These are phyloP conservation scores for Tolypocladium sp. DNA, from an alignment of 2,329 filamentous ascomycete species.

Conservation along the genomic window DNA sequence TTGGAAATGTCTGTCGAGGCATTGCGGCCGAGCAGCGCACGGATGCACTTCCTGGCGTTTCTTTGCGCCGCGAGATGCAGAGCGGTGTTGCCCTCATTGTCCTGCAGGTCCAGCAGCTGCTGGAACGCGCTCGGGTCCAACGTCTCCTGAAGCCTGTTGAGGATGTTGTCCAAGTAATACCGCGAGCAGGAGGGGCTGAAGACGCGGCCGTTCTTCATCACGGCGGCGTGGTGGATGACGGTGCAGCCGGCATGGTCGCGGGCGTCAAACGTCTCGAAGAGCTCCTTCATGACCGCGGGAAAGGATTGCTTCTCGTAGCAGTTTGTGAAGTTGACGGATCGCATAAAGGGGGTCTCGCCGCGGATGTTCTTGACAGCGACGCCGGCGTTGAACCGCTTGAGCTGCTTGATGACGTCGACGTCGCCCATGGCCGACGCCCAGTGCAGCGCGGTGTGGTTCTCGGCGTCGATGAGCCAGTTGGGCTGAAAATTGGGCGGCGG, in stretches of 20 bases:
- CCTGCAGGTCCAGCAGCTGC: slow-evolving; percentile 69
- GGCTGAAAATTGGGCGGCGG: slow-evolving; percentile 82
- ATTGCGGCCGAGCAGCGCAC: slow-evolving; percentile 68
- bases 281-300: slow-evolving; percentile 70
- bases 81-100: slow-evolving; percentile 84
- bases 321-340: slow-evolving; percentile 92
- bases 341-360: slow-evolving; percentile 88
- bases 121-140: slow-evolving; percentile 70
- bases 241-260: slow-evolving; percentile 76
- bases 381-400: slow-evolving; percentile 72
- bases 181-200: slow-evolving; percentile 82
- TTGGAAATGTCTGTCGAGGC: slow-evolving; percentile 80
- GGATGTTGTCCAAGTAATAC: slow-evolving; percentile 86
- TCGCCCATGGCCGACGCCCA: slow-evolving; percentile 99
- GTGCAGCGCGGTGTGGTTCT: slow-evolving; percentile 86
- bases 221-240: slow-evolving; percentile 89
- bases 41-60: slow-evolving; percentile 82
- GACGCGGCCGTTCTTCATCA: slow-evolving; percentile 70
- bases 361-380: slow-evolving; percentile 60
- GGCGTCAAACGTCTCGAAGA: slow-evolving; percentile 72
- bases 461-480: slow-evolving; percentile 86
- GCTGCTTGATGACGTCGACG: slow-evolving; percentile 78
- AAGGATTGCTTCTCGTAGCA: slow-evolving; percentile 93
- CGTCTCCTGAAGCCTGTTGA: slow-evolving; percentile 76
- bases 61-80: slow-evolving; percentile 66